phyloP scores from a whole-genome alignment of 495 filamentous ascomycete genomes.

The Parmelia sp. region DNA sequence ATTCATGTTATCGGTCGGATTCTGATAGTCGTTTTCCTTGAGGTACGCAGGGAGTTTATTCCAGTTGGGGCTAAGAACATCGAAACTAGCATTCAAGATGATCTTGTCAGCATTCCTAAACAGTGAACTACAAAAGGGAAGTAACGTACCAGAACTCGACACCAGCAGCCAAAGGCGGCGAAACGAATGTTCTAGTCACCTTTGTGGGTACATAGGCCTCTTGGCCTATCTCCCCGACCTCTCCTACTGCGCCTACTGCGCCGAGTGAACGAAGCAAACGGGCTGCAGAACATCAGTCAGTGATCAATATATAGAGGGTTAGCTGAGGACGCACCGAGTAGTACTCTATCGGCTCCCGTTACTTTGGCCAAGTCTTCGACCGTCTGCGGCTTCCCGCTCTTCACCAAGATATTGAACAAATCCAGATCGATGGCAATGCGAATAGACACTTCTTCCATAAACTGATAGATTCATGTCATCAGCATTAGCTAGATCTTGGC shows the following conservation, averaged over 20 bases:
- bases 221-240: neutral
- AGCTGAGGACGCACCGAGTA: conserved; percentile 27
- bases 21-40: conserved; percentile 35
- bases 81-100: conserved; percentile 29
- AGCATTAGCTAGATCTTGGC: neutral
- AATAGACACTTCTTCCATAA: conserved; percentile 2
- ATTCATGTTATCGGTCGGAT: conserved; percentile 31
- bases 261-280: conserved; percentile 9
- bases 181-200: conserved; percentile 2
- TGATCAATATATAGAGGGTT: neutral
- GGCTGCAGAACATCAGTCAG: neutral
- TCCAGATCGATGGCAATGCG: conserved; percentile 33
- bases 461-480: neutral
- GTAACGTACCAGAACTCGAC: neutral
- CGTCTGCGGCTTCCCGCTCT: conserved; percentile 33
- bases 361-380: conserved; percentile 30
- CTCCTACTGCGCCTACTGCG: conserved; percentile 1
- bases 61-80: conserved; percentile 29
- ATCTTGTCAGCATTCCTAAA: neutral
- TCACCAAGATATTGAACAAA: conserved; percentile 33
- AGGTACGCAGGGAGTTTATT: conserved; percentile 32
- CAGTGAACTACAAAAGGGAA: neutral
- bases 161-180: conserved; percentile 4
- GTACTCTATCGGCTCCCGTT: conserved; percentile 29
- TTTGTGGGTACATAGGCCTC: conserved; percentile 6